phyloP scores from a whole-genome alignment of 2,329 filamentous ascomycete species.

The Pseudocercospora vitis region DNA sequence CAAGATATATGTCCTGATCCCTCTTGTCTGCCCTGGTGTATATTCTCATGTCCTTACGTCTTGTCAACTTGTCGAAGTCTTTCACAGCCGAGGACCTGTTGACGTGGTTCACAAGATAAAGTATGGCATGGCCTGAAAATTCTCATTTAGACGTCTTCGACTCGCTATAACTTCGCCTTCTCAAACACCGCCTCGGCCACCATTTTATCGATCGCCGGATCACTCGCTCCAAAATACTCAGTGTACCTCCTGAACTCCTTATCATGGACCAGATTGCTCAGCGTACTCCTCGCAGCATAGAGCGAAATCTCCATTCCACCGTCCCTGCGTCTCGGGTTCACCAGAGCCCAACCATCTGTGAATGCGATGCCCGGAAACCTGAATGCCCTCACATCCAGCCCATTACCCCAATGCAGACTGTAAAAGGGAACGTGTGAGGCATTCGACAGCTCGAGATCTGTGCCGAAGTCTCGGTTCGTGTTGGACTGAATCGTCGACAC shows the following conservation, averaged over 20 bases:
- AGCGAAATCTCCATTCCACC: conserved; percentile 15
- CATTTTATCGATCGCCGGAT: conserved; percentile 9
- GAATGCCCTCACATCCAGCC: conserved; percentile 7
- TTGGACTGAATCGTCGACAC: conserved; percentile 15
- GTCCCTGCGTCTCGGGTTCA: conserved; percentile 4
- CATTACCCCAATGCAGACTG: conserved; percentile 16
- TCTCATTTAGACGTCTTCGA: background rate
- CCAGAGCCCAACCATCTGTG: conserved; percentile 14
- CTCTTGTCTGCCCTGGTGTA: too few relatives aligned
- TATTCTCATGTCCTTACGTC: too few relatives aligned
- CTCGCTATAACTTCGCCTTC: conserved; percentile 8
- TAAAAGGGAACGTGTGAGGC: conserved; percentile 14
- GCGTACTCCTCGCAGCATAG: conserved; percentile 8
- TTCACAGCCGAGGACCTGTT: background rate
- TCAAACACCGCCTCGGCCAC: conserved; percentile 6
- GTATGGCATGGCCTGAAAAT: background rate
- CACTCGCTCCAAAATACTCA: conserved; percentile 11
- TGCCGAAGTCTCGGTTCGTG: conserved; percentile 19
- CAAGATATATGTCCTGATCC: too few relatives aligned
- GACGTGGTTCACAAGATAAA: background rate
- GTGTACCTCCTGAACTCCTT: conserved; percentile 17
- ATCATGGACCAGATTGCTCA: conserved; percentile 15
- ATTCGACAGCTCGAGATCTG: conserved; percentile 20
- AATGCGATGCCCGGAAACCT: conserved; percentile 12
- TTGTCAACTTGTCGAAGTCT: too few relatives aligned